Evolutionary conservation across 306 rosid species (phyloP), one percentile per base, ranked within the genome.

Genomic region (Castanea mollissima): DNA sequence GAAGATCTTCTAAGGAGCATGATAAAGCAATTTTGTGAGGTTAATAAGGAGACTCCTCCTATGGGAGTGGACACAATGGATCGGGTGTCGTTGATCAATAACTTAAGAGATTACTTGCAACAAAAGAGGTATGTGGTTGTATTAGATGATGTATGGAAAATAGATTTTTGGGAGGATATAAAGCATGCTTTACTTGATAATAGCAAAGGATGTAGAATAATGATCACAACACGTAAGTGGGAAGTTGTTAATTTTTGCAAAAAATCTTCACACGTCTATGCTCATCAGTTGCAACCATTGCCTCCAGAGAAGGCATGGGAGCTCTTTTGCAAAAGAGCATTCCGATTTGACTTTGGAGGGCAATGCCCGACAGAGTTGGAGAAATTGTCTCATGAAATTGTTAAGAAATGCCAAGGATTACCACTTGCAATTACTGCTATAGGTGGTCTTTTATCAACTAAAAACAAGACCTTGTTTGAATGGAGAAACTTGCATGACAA

Each of bases 101-200:
- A 35, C 20, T 71, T 76, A 34, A 79, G 77, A 25, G 56, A 58
- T 23, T 78, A 83, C 73, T 74, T 81, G 13, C 51, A 52, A 14
- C 6, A 75, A 7, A 82, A 73, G 64, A 82, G 86, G 75, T 85
- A 81, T 21, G 25, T 78, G 11, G 73, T 81, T 0, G 16, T 78
- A 12, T 85, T 81, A 27, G 81, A 85, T 75, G 86, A 85, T 78
- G 83, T 85, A 4, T 85, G 86, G 86, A 56, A 64, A 21, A 54
- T 19, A 11, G 21, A 52, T 8, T 85, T 81, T 58, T 78, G 67
- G 23, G 85, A 65, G 6, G 78, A 60, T 9, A 55, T 81, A 15
- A 21, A 74, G 11, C 60, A 35, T 69, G 85, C 83, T 19, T n/a
- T 77, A 46, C 69, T 34, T 60, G 21, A 72, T 41, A 71, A 77